These are phyloP conservation scores for Protomyces arabidopsidicola DNA, from an alignment of 1,139 yeast species.

Conservation along the genomic window DNA sequence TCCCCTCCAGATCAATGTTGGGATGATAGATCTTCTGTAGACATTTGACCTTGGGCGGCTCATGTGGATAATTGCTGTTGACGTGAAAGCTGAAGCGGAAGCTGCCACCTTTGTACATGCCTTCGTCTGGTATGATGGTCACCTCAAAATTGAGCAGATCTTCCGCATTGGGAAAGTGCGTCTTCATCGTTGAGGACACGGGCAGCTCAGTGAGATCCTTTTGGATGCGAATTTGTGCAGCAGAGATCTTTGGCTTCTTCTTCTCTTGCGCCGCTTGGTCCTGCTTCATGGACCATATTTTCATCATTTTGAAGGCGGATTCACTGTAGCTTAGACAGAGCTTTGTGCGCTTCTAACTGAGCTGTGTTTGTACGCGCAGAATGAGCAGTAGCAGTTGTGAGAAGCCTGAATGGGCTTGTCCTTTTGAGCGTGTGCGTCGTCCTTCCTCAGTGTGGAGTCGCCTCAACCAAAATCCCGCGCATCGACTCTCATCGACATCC, in stretches of 20 bases:
- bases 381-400: not conserved
- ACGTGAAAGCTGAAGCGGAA: constrained; percentile 64
- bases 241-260: constrained; percentile 48
- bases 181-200: constrained; percentile 58
- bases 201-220: constrained; percentile 65
- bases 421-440: too few species aligned
- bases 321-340: not conserved
- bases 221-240: constrained; percentile 47
- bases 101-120: constrained; percentile 59
- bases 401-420: too few species aligned
- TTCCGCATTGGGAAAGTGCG: constrained; percentile 54
- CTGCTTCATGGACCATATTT: constrained; percentile 30
- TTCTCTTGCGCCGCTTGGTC: constrained; percentile 31
- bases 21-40: constrained; percentile 71
- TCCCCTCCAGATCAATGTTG: constrained; percentile 83
- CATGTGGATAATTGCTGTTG: constrained; percentile 77
- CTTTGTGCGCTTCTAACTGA: not conserved
- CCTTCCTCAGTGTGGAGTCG: too few species aligned
- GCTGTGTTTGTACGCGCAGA: not conserved
- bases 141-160: constrained; percentile 61
- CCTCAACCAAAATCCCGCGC: too few species aligned
- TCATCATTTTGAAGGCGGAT: constrained; percentile 14
- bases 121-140: constrained; percentile 67
- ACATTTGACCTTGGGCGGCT: constrained; percentile 65
- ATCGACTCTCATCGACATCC: too few species aligned